Evolutionary conservation across 1,284 basidiomycete genomes (phyloP).

Genomic region (Clitocybe nebularis): DNA sequence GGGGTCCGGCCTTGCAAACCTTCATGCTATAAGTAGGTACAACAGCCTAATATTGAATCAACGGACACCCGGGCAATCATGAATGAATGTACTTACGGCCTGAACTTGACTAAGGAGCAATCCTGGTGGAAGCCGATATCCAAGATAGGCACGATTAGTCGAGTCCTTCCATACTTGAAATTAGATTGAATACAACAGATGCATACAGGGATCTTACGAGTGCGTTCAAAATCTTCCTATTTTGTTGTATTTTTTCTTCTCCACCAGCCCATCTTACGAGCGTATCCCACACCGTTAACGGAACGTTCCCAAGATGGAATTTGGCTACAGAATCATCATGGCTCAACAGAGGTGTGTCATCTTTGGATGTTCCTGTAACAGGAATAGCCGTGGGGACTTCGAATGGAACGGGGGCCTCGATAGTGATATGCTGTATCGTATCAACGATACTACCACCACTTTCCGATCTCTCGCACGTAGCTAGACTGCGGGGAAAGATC

Average conservation of each 20-base stretch:
- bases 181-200: not conserved
- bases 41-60: conserved; percentile 34
- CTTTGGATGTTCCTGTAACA: no score
- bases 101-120: conserved; percentile 54
- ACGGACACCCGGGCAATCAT: conserved; percentile 4
- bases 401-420: conserved; percentile 37
- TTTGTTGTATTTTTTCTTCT: conserved; percentile 40
- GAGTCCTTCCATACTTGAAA: conserved; percentile 25
- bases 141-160: conserved; percentile 46
- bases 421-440: conserved; percentile 29
- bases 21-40: conserved; percentile 49
- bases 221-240: conserved; percentile 34
- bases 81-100: conserved; percentile 34
- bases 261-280: conserved; percentile 56
- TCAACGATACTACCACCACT: conserved; percentile 9
- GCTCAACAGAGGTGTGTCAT: no score
- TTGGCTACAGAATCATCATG: conserved; percentile 34
- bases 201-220: conserved; percentile 30
- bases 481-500: conserved; percentile 58
- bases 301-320: conserved; percentile 44
- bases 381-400: no score
- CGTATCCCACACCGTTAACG: conserved; percentile 47
- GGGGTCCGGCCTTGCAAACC: conserved; percentile 38
- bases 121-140: conserved; percentile 52
- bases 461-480: conserved; percentile 37